A percentile compares a stretch with the other conserved stretches of the same genome.
These are phyloP conservation scores for Starmerella floricola DNA, from an alignment of 805 yeast genomes.

Conservation along the genomic window DNA sequence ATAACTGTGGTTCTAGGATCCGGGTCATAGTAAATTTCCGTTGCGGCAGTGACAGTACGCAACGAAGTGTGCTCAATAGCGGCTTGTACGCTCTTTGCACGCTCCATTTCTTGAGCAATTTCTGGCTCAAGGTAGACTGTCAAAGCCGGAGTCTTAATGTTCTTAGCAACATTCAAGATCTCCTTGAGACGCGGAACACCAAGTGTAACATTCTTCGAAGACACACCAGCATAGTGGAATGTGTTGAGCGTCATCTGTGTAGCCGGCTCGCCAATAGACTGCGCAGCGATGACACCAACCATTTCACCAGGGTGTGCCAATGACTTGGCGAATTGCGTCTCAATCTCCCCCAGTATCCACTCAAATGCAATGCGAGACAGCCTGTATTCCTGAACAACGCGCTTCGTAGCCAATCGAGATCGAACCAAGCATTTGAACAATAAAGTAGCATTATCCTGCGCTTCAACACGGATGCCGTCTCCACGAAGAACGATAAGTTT, in stretches of 20 bases:
- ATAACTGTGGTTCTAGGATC: slow-evolving; percentile 96
- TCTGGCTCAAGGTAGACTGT: slow-evolving; percentile 82
- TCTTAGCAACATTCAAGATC: slow-evolving; percentile 95
- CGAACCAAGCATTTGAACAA: slow-evolving; percentile 85
- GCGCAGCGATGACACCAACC: slow-evolving; percentile 97
- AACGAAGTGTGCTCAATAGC: slow-evolving; percentile 94
- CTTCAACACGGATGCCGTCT: slow-evolving; percentile 62
- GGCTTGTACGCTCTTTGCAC: slow-evolving; percentile 88
- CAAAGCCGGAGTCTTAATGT: slow-evolving; percentile 97
- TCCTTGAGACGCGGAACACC: slow-evolving; percentile 98
- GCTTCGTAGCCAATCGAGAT: slow-evolving; percentile 80
- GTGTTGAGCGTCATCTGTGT: slow-evolving; percentile 96
- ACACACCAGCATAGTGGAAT: slow-evolving; percentile 97
- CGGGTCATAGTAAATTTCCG: slow-evolving; percentile 95
- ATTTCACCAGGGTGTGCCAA: slow-evolving; percentile 94
- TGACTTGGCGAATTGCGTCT: slow-evolving; percentile 82
- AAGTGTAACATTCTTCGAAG: slow-evolving; percentile 87
- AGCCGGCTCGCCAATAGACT: slow-evolving; percentile 96
- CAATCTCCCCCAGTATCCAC: slow-evolving; percentile 92
- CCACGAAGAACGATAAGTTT: slow-evolving; percentile 69
- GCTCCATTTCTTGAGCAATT: slow-evolving; percentile 76
- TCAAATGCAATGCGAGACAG: slow-evolving; percentile 77
- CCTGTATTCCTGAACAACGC: slow-evolving; percentile 83
- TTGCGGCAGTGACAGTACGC: slow-evolving; percentile 89
- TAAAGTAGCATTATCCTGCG: slow-evolving; percentile 83